Base-by-base conservation (phyloP, 371 early-diverging fungal species). In the Dichotomocladium elegans region DNA sequence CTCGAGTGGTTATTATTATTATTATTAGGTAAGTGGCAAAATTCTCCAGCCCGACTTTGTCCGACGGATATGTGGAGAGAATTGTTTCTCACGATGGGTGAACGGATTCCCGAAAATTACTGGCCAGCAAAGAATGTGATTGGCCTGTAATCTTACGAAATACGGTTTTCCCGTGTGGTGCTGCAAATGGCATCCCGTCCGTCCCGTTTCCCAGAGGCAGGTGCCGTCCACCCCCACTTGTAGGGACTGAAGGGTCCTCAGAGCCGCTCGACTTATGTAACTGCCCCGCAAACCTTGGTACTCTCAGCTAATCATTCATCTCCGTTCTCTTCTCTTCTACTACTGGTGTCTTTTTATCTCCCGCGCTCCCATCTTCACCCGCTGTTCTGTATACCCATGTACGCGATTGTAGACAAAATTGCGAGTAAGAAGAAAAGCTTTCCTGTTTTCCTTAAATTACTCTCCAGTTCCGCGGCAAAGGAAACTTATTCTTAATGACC, bases 161-260 rank as follows among this genome's bases (percentile, higher is more conserved):
- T 22, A 24, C 35, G 35, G n/a, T n/a, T n/a, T 48, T 48, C 49
- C 49, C 49, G 49, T 48, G 24, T 26, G 11, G 29, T 48, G n/a
- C 25, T 31, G 25, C 19, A 21, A 37, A 37, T 37, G 21, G 17
- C 37, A 37, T 48, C 49, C 49, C 49, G 49, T 21, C 10, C 6
- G 15, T 48, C 49, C 49, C 49, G 31, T 34, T 48, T 48, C 49
- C 37, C 35, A 33, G 49, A 48, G 35, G 1, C 31, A 19, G 25
- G 49, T 31, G 28, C 47, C 47, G 33, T 25, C 25, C 25, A 25
- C 43, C 25, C 26, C 21, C 31, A 14, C 19, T 48, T 35, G 49
- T 48, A 48, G 55, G 47, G 47, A 54, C 55, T 41, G 11, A 22
- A 46, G 33, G 55, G 47, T 46, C 35, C 35, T 53, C 34, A 19